These are phyloP conservation scores for Tulasnella sp. DNA, from an alignment of 768 basidiomycete species.

Conservation along the genomic window DNA sequence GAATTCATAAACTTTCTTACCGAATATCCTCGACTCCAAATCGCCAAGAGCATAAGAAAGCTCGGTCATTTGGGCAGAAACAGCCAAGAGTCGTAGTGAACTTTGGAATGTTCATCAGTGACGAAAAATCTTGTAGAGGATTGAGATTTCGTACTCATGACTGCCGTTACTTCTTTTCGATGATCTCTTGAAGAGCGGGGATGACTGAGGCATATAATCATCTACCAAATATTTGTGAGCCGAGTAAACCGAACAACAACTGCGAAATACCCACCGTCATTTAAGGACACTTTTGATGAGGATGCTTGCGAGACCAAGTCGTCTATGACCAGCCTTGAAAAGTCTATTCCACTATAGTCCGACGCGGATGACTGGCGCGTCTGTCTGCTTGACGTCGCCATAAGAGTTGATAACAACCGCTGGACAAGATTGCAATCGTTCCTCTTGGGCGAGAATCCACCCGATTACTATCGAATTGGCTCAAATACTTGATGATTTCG, in stretches of 20 bases:
- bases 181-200: background rate
- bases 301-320: no score
- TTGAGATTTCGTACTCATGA: slow-evolving; percentile 8
- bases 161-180: slow-evolving; percentile 13
- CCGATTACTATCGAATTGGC: no score
- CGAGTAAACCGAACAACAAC: background rate
- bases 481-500: no score
- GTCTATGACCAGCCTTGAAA: no score
- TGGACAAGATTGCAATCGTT: no score
- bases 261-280: background rate
- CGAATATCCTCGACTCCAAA: slow-evolving; percentile 84
- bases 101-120: slow-evolving; percentile 27
- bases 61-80: slow-evolving; percentile 79
- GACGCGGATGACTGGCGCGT: no score
- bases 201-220: background rate
- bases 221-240: background rate
- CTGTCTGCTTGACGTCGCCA: no score
- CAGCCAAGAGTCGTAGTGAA: slow-evolving; percentile 59
- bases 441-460: no score
- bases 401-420: no score
- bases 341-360: no score
- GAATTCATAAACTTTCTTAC: slow-evolving; percentile 27
- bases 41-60: slow-evolving; percentile 77
- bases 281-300: no score
- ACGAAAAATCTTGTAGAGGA: background rate